These are phyloP conservation scores for Aspergillus proliferans DNA, from an alignment of 2,329 filamentous ascomycete genomes.

Conservation along the genomic window DNA sequence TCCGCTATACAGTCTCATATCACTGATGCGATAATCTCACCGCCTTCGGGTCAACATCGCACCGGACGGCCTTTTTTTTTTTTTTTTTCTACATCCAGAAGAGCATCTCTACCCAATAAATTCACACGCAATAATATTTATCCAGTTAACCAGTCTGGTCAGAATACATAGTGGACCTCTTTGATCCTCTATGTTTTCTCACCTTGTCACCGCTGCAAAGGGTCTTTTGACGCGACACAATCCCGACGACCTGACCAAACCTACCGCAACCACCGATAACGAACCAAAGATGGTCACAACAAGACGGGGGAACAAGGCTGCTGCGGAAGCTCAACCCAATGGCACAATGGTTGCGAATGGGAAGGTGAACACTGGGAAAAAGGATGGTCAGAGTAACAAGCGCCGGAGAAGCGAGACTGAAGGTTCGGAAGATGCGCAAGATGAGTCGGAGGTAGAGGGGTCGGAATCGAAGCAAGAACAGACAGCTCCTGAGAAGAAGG, in stretches of 20 bases:
- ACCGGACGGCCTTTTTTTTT: conserved; percentile 8
- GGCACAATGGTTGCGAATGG: conserved; percentile 15
- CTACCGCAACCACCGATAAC: conserved; percentile 9
- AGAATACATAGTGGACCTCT: conserved; percentile 3
- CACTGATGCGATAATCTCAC: neutral
- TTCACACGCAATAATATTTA: conserved; percentile 14
- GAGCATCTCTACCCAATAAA: conserved; percentile 1
- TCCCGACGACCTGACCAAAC: conserved; percentile 13
- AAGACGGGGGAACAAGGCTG: conserved; percentile 16
- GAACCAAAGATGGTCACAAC: conserved; percentile 32
- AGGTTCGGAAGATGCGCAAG: conserved; percentile 13
- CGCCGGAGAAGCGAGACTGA: conserved; percentile 27
- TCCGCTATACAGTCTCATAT: too few species aligned
- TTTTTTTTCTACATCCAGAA: conserved; percentile 2
- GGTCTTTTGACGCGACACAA: conserved; percentile 33
- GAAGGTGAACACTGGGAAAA: conserved; percentile 24
- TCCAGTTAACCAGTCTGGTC: conserved; percentile 2
- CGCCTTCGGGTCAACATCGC: conserved; percentile 15
- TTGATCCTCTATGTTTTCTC: conserved; percentile 35
- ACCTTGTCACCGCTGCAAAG: conserved; percentile 37
- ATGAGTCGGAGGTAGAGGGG: conserved; percentile 7
- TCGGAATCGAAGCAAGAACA: conserved; percentile 10
- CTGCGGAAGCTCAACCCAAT: conserved; percentile 11
- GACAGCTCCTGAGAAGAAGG: conserved; percentile 13
- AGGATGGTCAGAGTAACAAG: conserved; percentile 25